Conservation (phyloP, 1,284 basidiomycete genomes). For the Apiotrichum gracile region DNA sequence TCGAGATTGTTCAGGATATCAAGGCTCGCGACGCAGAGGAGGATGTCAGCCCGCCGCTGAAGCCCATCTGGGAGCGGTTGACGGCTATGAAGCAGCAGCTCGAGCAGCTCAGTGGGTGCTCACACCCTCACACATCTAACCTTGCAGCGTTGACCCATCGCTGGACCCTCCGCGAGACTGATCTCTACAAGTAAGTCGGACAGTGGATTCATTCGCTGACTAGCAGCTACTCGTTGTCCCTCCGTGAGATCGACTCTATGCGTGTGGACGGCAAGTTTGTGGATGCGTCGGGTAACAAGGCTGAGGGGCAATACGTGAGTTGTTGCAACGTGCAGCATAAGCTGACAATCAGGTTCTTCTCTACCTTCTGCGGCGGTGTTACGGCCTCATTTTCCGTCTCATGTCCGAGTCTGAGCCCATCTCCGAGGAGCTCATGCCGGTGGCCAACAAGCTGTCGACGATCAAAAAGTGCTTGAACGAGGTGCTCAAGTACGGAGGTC, state of each 20-base stretch:
- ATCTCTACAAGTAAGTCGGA: constrained; percentile 66
- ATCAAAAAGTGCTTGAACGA: constrained; percentile 97
- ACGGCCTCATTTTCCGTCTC: constrained; percentile 89
- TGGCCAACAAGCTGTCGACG: constrained; percentile 90
- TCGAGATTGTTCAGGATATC: constrained; percentile 94
- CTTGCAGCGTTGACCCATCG: constrained; percentile 76
- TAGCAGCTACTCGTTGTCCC: constrained; percentile 71
- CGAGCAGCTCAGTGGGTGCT: constrained; percentile 39
- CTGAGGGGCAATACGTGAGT: constrained; percentile 39
- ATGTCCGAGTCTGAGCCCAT: constrained; percentile 97
- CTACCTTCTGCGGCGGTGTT: constrained; percentile 88
- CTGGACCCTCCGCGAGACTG: constrained; percentile 95
- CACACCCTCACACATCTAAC: not conserved
- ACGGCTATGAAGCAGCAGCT: constrained; percentile 63
- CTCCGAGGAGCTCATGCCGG: constrained; percentile 95
- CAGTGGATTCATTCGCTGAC: not conserved
- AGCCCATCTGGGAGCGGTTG: constrained; percentile 92
- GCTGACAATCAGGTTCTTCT: constrained; percentile 64
- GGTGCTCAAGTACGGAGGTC: constrained; percentile 92
- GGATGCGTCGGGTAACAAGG: constrained; percentile 81
- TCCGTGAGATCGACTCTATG: constrained; percentile 97
- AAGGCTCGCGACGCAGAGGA: constrained; percentile 89
- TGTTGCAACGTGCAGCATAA: too few species aligned
- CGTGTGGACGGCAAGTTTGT: constrained; percentile 95
- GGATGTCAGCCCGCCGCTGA: constrained; percentile 76